Evolutionary conservation across 106 monocot genomes (phyloP).

Genomic region (Dendrobium chrysotoxum): DNA sequence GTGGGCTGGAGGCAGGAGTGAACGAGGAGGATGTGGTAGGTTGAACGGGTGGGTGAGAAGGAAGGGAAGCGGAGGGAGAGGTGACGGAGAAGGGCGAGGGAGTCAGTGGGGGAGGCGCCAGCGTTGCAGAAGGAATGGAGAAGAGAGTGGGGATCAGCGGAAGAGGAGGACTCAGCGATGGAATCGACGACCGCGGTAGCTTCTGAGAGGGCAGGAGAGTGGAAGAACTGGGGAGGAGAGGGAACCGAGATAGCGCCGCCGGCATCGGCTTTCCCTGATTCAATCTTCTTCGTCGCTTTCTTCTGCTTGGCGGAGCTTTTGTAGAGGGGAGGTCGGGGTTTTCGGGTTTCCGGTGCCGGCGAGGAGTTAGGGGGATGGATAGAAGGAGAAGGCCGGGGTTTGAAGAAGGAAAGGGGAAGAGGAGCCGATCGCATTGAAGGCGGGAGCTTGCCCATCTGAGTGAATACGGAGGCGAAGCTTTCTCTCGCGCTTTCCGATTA

Average conservation of each 20-base stretch:
- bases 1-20: conserved; percentile 35
- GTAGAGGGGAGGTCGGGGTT: not conserved
- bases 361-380: not conserved
- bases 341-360: not conserved
- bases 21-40: conserved; percentile 39
- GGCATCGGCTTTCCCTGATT: not conserved
- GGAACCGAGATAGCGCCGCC: not conserved
- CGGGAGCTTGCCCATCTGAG: conserved; percentile 36
- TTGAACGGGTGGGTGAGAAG: conserved; percentile 26
- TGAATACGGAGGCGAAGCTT: not conserved
- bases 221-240: conserved; percentile 23
- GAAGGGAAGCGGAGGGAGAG: conserved; percentile 26
- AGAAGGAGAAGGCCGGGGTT: conserved; percentile 6
- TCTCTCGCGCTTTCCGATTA: not conserved
- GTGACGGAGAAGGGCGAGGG: conserved; percentile 42
- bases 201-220: conserved; percentile 28
- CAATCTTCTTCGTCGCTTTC: conserved; percentile 2
- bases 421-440: conserved; percentile 33
- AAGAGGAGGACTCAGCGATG: conserved; percentile 1
- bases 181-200: conserved; percentile 6
- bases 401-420: conserved; percentile 17
- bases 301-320: conserved; percentile 13
- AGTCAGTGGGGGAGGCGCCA: conserved; percentile 29
- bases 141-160: conserved; percentile 22
- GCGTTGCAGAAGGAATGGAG: conserved; percentile 49